Conservation (phyloP, 1,139 yeast species). For the Blastobotrys illinoisensis region DNA sequence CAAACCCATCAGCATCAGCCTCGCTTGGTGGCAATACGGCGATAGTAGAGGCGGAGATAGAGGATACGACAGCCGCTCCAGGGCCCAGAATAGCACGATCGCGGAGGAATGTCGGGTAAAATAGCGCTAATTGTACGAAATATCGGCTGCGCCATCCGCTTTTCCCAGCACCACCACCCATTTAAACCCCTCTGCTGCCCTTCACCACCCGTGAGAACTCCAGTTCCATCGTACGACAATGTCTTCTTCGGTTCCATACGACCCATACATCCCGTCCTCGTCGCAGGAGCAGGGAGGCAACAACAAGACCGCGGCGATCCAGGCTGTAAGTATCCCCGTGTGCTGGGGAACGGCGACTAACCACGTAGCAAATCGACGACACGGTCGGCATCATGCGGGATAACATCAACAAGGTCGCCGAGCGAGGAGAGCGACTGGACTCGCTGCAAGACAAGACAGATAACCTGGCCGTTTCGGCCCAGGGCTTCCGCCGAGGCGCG, state of each 20-base stretch:
- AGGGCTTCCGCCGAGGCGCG: slow-evolving; percentile 95
- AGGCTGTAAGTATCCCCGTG: slow-evolving; percentile 52
- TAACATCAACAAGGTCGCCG: slow-evolving; percentile 92
- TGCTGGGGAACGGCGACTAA: not conserved
- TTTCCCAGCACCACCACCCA: not conserved
- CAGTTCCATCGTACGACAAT: slow-evolving; percentile 30
- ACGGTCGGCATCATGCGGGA: slow-evolving; percentile 98
- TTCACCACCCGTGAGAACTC: not conserved
- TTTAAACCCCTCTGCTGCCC: not conserved
- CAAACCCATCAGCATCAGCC: no score
- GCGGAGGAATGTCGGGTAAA: not conserved
- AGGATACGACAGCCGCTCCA: no score
- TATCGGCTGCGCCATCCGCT: slow-evolving; percentile 1
- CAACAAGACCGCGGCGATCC: slow-evolving; percentile 72
- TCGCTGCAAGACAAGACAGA: slow-evolving; percentile 93
- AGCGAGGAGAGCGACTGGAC: slow-evolving; percentile 89
- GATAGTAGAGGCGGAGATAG: no score
- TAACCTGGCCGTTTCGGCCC: slow-evolving; percentile 87
- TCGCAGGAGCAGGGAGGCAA: slow-evolving; percentile 35
- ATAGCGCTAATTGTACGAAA: not conserved
- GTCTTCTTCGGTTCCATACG: slow-evolving; percentile 85
- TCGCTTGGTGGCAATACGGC: no score
- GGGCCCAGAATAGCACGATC: no score
- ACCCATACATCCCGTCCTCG: slow-evolving; percentile 74
- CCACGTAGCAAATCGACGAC: slow-evolving; percentile 74